phyloP scores from a whole-genome alignment of 768 basidiomycete species.

The Xanthoconium purpureum region DNA sequence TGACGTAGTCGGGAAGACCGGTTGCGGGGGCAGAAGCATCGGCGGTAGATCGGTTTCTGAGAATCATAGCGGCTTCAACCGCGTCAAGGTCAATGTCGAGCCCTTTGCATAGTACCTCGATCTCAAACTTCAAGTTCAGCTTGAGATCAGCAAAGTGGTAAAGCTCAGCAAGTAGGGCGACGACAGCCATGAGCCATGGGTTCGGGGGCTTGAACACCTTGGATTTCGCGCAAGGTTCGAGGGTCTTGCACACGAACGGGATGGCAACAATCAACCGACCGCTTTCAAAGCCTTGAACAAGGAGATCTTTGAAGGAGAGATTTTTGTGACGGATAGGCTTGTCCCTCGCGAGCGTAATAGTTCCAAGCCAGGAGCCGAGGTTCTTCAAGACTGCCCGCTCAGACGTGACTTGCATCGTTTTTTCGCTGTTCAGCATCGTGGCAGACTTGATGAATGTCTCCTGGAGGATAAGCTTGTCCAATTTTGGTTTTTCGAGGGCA shows the following conservation, averaged over 20 bases:
- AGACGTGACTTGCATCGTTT: conserved; percentile 77
- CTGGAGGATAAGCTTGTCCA: conserved; percentile 82
- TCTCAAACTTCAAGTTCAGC: conserved; percentile 96
- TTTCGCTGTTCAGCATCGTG: conserved; percentile 84
- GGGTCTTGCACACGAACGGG: conserved; percentile 96
- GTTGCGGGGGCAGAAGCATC: conserved; percentile 47
- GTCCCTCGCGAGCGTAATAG: conserved; percentile 89
- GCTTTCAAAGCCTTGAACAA: conserved; percentile 92
- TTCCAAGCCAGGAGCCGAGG: conserved; percentile 91
- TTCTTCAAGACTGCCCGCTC: conserved; percentile 91
- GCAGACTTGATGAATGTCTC: conserved; percentile 91
- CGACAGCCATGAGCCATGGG: conserved; percentile 96
- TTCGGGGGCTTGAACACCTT: conserved; percentile 94
- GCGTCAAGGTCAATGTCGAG: conserved; percentile 84
- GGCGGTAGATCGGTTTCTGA: conserved; percentile 75
- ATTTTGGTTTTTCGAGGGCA: conserved; percentile 60
- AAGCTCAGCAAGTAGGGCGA: conserved; percentile 89
- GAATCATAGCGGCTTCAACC: conserved; percentile 77
- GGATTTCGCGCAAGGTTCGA: conserved; percentile 87
- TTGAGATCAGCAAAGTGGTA: conserved; percentile 97
- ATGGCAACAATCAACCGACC: conserved; percentile 91
- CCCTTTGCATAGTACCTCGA: conserved; percentile 92
- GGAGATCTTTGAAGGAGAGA: conserved; percentile 94
- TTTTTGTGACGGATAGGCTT: conserved; percentile 91
- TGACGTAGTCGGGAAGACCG: conserved; percentile 72